Conservation (phyloP, 495 filamentous ascomycete species). For the Aspergillus haitiensis region DNA sequence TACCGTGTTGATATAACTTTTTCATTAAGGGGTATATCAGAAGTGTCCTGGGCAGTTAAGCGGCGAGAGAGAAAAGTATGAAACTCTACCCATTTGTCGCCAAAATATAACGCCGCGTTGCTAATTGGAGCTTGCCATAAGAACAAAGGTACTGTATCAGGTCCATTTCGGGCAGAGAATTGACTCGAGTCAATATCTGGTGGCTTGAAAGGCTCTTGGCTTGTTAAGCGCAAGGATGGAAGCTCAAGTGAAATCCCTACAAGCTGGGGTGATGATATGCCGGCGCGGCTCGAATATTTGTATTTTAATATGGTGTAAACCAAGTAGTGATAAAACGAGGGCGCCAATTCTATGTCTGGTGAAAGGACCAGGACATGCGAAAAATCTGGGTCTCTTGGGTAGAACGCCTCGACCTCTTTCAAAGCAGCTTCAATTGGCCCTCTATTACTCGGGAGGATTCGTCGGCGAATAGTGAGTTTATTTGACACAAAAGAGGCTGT, state of each 20-base stretch:
- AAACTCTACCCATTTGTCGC: slow-evolving; percentile 78
- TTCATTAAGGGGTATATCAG: slow-evolving; percentile 18
- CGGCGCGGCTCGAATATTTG: slow-evolving; percentile 58
- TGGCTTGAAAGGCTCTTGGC: slow-evolving; percentile 53
- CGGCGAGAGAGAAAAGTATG: slow-evolving; percentile 68
- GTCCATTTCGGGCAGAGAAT: slow-evolving; percentile 10
- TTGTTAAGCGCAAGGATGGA: slow-evolving; percentile 57
- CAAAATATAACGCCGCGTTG: slow-evolving; percentile 77
- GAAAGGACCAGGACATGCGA: slow-evolving; percentile 78
- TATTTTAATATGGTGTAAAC: slow-evolving; percentile 74
- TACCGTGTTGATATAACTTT: slow-evolving; percentile 58
- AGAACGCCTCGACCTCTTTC: slow-evolving; percentile 78
- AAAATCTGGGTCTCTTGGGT: slow-evolving; percentile 58
- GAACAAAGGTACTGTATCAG: slow-evolving; percentile 55
- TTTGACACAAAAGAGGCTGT: slow-evolving; percentile 59
- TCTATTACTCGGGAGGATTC: slow-evolving; percentile 57
- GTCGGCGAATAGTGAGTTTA: slow-evolving; percentile 66
- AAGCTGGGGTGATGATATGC: slow-evolving; percentile 50
- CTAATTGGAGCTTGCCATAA: slow-evolving; percentile 80
- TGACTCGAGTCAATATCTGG: slow-evolving; percentile 35
- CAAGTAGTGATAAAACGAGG: slow-evolving; percentile 77
- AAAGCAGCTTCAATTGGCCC: slow-evolving; percentile 63
- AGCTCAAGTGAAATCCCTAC: slow-evolving; percentile 77
- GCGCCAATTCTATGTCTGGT: slow-evolving; percentile 70
- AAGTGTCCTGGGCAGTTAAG: slow-evolving; percentile 50